Evolutionary conservation across 495 filamentous ascomycete species (phyloP), one percentile per base, ranked within the genome.

Genomic region (Cercophora samala): DNA sequence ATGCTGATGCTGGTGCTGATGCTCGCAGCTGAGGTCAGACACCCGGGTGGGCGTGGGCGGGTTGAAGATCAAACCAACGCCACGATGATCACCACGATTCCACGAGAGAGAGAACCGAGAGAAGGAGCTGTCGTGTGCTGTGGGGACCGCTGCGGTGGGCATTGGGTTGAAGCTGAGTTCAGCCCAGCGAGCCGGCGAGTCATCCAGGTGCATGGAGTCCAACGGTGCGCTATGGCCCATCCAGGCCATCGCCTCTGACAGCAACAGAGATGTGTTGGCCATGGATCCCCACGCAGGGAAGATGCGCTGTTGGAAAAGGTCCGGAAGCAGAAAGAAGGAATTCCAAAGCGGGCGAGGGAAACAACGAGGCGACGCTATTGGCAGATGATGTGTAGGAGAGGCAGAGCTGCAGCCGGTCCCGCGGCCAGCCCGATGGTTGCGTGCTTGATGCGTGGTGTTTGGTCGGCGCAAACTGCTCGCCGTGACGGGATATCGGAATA

Each of bases 31-130:
- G 53, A 23, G 22, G n/a, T 23, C n/a, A 23, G 53, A 23, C 53
- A 56, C 53, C 6, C 22, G n/a, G 53, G n/a, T 21, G 17, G 53
- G 53, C 19, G 53, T 56, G 13, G 53, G n/a, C 11, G 53, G 37
- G 22, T 56, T 19, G 58, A 60, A 60, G 24, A 60, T 60, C 58
- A 60, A 60, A 60, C 58, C 58, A 46, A 17, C 11, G 37, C 37
- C 37, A 46, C 13, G 37, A 46, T 46, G 37, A 46, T 46, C 37
- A 46, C 37, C 37, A 46, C 37, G 13, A 46, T 46, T 46, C 37
- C 37, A 46, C 37, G 37, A 46, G 26, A 29, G 26, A 29, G 8
- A 8, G 26, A 29, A n/a, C n/a, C n/a, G n/a, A n/a, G n/a, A n/a
- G 29, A 32, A 32, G 29, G 29, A 32, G 29, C 29, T 32, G 29